Evolutionary conservation across 768 basidiomycete genomes (phyloP).

Genomic region (Phanerodontia chrysosporium): DNA sequence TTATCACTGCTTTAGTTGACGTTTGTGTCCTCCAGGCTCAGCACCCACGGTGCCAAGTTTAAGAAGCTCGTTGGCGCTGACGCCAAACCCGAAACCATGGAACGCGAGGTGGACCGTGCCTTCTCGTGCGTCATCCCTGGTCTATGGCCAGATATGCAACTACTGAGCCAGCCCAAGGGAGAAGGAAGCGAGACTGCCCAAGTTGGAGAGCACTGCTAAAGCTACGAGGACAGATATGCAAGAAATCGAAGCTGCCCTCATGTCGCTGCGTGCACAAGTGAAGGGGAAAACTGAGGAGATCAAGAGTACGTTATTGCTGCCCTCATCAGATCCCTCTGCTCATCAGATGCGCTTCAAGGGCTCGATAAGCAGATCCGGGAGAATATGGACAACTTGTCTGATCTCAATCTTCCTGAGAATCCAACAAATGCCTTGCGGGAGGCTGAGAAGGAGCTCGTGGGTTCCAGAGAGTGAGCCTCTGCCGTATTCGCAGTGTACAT

Average conservation of each 20-base stretch:
- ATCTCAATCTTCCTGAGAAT: not conserved
- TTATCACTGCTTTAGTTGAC: constrained; percentile 2
- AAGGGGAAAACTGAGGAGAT: constrained; percentile 60
- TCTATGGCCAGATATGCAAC: not conserved
- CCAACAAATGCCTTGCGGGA: not conserved
- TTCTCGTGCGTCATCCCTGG: constrained; percentile 41
- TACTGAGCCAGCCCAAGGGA: constrained; percentile 38
- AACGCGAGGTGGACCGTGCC: constrained; percentile 61
- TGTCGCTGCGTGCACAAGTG: constrained; percentile 55
- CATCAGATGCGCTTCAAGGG: constrained; percentile 27
- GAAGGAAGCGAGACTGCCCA: constrained; percentile 59
- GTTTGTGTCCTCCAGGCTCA: constrained; percentile 47
- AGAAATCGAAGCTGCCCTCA: constrained; percentile 57
- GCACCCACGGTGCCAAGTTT: constrained; percentile 56
- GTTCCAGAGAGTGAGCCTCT: constrained; percentile 40
- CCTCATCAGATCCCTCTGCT: not conserved
- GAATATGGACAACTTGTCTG: constrained; percentile 24
- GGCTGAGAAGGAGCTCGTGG: constrained; percentile 15
- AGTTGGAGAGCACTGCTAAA: constrained; percentile 38
- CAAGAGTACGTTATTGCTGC: constrained; percentile 40
- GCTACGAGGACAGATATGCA: constrained; percentile 55
- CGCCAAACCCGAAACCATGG: constrained; percentile 61
- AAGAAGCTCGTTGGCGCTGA: constrained; percentile 61
- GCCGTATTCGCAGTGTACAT: not conserved
- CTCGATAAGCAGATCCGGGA: constrained; percentile 43